Base-by-base conservation (phyloP, 352 stramenopile species). In the Globisporangium okanoganense region DNA sequence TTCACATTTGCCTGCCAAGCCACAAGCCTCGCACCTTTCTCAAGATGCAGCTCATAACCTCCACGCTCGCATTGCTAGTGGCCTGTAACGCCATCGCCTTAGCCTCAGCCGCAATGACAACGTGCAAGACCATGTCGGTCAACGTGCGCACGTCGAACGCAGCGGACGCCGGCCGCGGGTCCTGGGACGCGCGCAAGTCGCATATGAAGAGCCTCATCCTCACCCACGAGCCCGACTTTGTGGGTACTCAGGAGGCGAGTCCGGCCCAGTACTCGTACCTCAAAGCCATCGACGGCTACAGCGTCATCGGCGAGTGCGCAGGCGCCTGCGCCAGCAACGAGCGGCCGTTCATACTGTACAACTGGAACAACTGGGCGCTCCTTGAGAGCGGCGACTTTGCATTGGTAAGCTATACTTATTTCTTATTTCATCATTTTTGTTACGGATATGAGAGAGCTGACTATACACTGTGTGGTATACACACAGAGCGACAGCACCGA, bases 171-270 rank as follows among this genome's bases (percentile, higher is more conserved):
- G 6, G 67, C 58, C 18, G 66, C 47, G 18, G 69, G 51, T 77
- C 78, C 57, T 91, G 82, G 82, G 63, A 77, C 20, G 78, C 71
- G 2, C 72, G 78, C 25, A 61, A 61, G 44, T 13, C 81, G 79
- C 50, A 80, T 84, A 47, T 72, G 69, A 41, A 85, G 79, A 58
- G 72, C 84, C 16, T 56, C 78, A 10, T 70, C 48, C 29, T 78
- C 82, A 50, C 77, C 84, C 61, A 70, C 69, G 5, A 75, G 51
- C 72, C 83, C 18, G 83, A 92, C 59, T 90, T 92, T 63, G 66
- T 92, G 3, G 83, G 83, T 31, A 90, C 81, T 6, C 83, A 92
- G 60, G 83, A 92, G 59, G 90, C 83, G 25, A 82, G 77, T 31
- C 74, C 85, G 20, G 74, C 73, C 14, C 83, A 92, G 57, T 82